Evolutionary conservation across 176 grass and related monocot species (phyloP).

Genomic region (Oryza australiensis): DNA sequence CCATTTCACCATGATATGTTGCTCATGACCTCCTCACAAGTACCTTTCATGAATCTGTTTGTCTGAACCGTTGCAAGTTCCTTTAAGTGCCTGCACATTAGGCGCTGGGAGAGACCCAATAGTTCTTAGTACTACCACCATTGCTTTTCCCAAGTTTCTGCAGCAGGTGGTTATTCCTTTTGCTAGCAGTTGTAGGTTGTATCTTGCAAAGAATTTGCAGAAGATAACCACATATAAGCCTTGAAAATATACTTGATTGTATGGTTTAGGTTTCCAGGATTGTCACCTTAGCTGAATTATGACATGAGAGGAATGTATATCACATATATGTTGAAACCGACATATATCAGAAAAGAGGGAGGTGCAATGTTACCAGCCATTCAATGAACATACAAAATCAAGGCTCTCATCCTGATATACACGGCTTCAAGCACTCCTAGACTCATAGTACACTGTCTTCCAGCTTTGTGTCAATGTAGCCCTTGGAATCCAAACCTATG

Average conservation of each 20-base stretch:
- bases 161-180: neutral
- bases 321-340: no score
- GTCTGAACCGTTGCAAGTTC: neutral
- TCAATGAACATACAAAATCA: neutral
- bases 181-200: neutral
- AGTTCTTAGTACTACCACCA: slow-evolving; percentile 1
- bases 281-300: no score
- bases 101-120: neutral
- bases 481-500: no score
- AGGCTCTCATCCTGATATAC: no score
- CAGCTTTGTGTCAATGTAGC: no score
- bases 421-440: no score
- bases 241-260: neutral
- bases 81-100: slow-evolving; percentile 26
- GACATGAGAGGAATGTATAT: no score
- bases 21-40: neutral
- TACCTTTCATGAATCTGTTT: slow-evolving; percentile 17
- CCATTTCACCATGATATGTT: no score
- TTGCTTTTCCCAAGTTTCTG: neutral
- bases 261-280: no score
- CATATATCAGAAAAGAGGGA: neutral
- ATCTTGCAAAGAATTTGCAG: neutral
- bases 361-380: neutral
- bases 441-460: no score
- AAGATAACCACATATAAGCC: neutral